Conservation (phyloP, 2,329 filamentous ascomycete species). For the Aspergillus candidus region DNA sequence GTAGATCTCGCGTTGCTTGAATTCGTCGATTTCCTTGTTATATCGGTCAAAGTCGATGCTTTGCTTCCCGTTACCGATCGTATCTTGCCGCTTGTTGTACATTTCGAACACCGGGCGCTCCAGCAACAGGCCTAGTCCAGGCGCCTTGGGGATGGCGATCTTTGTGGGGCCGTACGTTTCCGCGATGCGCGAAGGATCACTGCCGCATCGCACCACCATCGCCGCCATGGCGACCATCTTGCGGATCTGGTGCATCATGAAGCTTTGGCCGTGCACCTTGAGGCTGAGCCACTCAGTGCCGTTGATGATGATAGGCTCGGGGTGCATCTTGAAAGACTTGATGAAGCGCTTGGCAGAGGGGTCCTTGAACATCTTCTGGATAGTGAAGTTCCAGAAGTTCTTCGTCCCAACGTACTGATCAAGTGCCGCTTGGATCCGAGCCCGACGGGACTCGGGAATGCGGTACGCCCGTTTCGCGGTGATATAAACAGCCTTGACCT, state of each 20-base stretch:
- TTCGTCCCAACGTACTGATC: slow-evolving; percentile 72
- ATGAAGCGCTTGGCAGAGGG: slow-evolving; percentile 84
- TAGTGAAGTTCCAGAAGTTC: slow-evolving; percentile 97
- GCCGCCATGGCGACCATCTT: slow-evolving; percentile 97
- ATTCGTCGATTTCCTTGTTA: slow-evolving; percentile 72
- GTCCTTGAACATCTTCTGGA: slow-evolving; percentile 76
- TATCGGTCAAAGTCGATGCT: slow-evolving; percentile 73
- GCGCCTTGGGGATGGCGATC: slow-evolving; percentile 89
- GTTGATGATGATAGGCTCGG: slow-evolving; percentile 72
- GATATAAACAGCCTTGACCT: slow-evolving; percentile 76
- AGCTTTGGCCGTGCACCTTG: slow-evolving; percentile 94
- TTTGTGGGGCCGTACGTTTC: slow-evolving; percentile 67
- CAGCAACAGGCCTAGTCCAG: slow-evolving; percentile 77
- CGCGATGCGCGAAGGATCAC: slow-evolving; percentile 62
- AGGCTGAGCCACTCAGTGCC: slow-evolving; percentile 93
- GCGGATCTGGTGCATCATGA: slow-evolving; percentile 99
- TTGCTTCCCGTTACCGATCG: slow-evolving; percentile 51
- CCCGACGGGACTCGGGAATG: slow-evolving; percentile 63
- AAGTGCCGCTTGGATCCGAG: slow-evolving; percentile 69
- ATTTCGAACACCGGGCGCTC: slow-evolving; percentile 86
- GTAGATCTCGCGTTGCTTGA: slow-evolving; percentile 91
- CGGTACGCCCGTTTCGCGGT: slow-evolving; percentile 79
- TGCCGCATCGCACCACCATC: slow-evolving; percentile 76
- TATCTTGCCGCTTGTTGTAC: slow-evolving; percentile 64
- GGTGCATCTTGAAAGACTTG: slow-evolving; percentile 79